Evolutionary conservation across 2,329 filamentous ascomycete genomes (phyloP).

Genomic region (Amylocarpus encephaloides): DNA sequence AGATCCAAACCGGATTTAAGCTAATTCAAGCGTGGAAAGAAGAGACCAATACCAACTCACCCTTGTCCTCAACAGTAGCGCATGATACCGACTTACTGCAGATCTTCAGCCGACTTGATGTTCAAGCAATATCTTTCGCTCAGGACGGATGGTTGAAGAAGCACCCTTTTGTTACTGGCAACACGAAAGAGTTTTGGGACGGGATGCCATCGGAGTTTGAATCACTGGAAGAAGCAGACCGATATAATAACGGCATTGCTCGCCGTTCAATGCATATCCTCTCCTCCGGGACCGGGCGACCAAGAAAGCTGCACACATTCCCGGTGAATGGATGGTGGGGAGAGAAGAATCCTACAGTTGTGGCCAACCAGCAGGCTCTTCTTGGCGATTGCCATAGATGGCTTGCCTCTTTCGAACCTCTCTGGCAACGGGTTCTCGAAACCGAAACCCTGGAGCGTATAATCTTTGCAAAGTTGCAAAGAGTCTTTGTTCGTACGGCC

Average conservation of each 20-base stretch:
- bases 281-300: constrained; percentile 2
- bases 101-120: constrained; percentile 12
- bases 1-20: constrained; percentile 17
- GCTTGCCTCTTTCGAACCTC: constrained; percentile 5
- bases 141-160: constrained; percentile 7
- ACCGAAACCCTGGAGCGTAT: constrained; percentile 1
- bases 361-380: constrained; percentile 10
- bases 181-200: constrained; percentile 4
- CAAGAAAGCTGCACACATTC: constrained; percentile 4
- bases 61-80: constrained; percentile 2
- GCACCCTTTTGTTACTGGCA: constrained; percentile 3
- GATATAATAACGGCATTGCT: constrained; percentile 9
- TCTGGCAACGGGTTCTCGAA: background rate
- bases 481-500: constrained; percentile 47
- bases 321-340: constrained; percentile 16
- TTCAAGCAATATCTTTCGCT: constrained; percentile 17
- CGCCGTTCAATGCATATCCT: constrained; percentile 11
- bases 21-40: constrained; percentile 26
- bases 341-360: constrained; percentile 3
- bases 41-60: background rate
- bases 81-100: constrained; percentile 7
- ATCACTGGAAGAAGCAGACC: constrained; percentile 8
- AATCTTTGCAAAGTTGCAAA: constrained; percentile 28
- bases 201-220: constrained; percentile 12
- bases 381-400: constrained; percentile 3